These are phyloP conservation scores for Moesziomyces antarcticus DNA, from an alignment of 1,284 basidiomycete species.

Conservation along the genomic window DNA sequence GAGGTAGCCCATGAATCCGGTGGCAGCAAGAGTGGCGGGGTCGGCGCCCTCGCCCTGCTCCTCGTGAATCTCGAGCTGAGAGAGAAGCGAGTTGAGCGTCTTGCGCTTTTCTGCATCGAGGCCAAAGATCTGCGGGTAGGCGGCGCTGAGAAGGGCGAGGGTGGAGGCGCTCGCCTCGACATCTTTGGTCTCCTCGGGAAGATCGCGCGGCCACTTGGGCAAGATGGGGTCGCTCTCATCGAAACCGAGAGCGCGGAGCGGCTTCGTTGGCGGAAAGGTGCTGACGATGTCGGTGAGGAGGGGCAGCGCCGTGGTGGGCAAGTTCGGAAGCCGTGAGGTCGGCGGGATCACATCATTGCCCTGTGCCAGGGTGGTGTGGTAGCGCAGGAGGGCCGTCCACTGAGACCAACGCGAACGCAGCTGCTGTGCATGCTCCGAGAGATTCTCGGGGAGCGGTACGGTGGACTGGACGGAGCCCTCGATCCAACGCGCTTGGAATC, in stretches of 20 bases:
- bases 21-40: conserved; percentile 30
- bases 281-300: conserved; percentile 56
- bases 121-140: conserved; percentile 59
- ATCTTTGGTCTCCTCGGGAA: conserved; percentile 17
- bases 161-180: conserved; percentile 50
- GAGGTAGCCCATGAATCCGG: conserved; percentile 61
- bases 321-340: conserved; percentile 58
- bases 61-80: conserved; percentile 52
- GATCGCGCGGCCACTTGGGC: conserved; percentile 34
- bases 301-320: conserved; percentile 61
- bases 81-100: conserved; percentile 57
- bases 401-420: conserved; percentile 55
- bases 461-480: conserved; percentile 58
- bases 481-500: conserved; percentile 68
- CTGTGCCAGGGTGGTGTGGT: conserved; percentile 54
- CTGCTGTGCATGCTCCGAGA: conserved; percentile 31
- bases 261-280: conserved; percentile 52
- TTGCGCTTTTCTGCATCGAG: conserved; percentile 53
- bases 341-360: conserved; percentile 59
- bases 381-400: conserved; percentile 53
- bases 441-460: conserved; percentile 27
- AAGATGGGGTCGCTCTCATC: conserved; percentile 34
- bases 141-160: conserved; percentile 54
- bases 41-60: conserved; percentile 50
- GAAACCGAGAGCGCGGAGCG: conserved; percentile 29